Evolutionary conservation across 2,329 filamentous ascomycete genomes (phyloP).

Genomic region (Xylariales sp.): DNA sequence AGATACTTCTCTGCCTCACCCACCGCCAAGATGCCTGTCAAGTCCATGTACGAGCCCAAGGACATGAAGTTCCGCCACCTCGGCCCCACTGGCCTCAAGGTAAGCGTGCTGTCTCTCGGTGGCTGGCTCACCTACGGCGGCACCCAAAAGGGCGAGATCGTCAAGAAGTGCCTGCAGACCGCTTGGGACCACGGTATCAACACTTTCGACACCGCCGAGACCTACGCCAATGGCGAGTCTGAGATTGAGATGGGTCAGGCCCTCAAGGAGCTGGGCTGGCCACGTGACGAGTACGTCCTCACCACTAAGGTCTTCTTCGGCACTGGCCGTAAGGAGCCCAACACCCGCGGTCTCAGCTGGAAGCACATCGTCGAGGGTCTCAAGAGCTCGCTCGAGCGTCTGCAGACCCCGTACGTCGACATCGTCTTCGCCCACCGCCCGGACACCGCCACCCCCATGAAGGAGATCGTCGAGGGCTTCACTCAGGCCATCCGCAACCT

Average conservation of each 20-base stretch:
- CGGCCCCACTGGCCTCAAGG: constrained; percentile 36
- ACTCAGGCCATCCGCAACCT: constrained; percentile 45
- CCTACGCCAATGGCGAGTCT: constrained; percentile 41
- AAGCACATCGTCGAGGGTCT: constrained; percentile 54
- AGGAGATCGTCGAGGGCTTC: constrained; percentile 55
- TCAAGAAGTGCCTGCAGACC: constrained; percentile 38
- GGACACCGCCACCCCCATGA: constrained; percentile 54
- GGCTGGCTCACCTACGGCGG: constrained; percentile 25
- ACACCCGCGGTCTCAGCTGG: constrained; percentile 43
- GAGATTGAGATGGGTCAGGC: constrained; percentile 47
- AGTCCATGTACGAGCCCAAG: constrained; percentile 20
- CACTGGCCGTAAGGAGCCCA: constrained; percentile 53
- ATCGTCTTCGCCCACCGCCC: constrained; percentile 59
- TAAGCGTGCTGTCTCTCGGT: constrained; percentile 36
- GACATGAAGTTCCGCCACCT: constrained; percentile 39
- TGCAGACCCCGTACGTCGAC: constrained; percentile 64
- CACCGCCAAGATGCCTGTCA: constrained; percentile 18
- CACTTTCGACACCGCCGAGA: constrained; percentile 51
- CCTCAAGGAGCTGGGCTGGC: constrained; percentile 30
- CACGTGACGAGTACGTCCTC: constrained; percentile 49
- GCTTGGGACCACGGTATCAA: constrained; percentile 50
- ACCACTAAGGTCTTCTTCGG: constrained; percentile 48
- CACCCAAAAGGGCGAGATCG: constrained; percentile 29
- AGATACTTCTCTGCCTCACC: too few species aligned
- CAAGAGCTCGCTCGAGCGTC: constrained; percentile 51